Evolutionary conservation across 176 grass and related monocot species (phyloP), one percentile per base, ranked within the genome.

Genomic region (Avena sativa): DNA sequence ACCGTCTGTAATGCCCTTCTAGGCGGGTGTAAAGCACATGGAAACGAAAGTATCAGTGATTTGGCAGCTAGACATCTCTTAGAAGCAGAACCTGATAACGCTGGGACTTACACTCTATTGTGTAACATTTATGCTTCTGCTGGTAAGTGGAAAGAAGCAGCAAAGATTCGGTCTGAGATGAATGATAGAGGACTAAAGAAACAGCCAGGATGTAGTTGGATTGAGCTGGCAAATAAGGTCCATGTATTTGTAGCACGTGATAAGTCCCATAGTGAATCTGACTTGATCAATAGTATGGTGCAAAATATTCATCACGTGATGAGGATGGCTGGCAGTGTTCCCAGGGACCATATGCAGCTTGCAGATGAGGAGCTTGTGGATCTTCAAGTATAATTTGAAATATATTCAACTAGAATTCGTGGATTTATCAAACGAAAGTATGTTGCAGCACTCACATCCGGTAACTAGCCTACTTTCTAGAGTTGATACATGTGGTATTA

Each of bases 131-230:
- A 94, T 89, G 92, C 95, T 79, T 97, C 95, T 64, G 88, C 90
- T 89, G 95, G 92, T 69, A 97, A 90, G 72, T 97, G 90, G 92
- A 94, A 92, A 77, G 94, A 94, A 88, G 95, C 90, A 28, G 92
- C 92, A 80, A 81, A 89, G 74, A 86, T 97, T 49, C 92, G 92
- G 66, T 76, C 77, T 73, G 86, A 88, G 81, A 97, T 97, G 95
- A 97, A 97, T 44, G 87, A 71, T 66, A 71, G 89, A 60, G 95
- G 95, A 23, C 79, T 97, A 17, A 97, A 92, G 79, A 97, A 97
- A 82, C 95, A 97, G 51, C 95, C 95, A 12, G 95, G 95, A 15
- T 97, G 95, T 81, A 94, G 92, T 89, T 97, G 95, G 95, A 89
- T 97, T 19, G 95, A 94, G 86, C 88, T 97, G 38, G 77, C 90